Conservation (phyloP, 768 basidiomycete genomes). For the Macrolepiota dolichaula region DNA sequence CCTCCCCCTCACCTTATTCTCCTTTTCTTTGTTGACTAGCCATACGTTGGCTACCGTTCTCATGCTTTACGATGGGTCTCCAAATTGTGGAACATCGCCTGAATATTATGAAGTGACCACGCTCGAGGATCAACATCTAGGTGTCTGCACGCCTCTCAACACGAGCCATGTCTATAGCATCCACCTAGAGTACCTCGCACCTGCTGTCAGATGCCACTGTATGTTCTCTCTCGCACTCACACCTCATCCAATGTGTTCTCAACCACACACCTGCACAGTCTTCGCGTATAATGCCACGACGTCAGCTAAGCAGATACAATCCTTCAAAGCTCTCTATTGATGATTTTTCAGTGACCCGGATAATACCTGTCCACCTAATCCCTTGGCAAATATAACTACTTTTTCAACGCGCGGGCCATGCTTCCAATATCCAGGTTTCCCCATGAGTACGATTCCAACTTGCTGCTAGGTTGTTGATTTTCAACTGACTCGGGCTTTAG, state of each 20-base stretch:
- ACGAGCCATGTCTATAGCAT: neutral
- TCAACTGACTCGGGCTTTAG: no score
- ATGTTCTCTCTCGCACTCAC: neutral
- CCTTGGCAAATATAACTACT: neutral
- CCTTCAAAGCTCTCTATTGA: neutral
- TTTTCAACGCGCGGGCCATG: neutral
- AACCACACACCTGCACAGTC: neutral
- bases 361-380: neutral
- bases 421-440: conserved; percentile 4
- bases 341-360: neutral
- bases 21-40: neutral
- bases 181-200: conserved; percentile 2
- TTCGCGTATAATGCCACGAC: conserved; percentile 2
- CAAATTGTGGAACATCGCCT: neutral
- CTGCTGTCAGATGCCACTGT: neutral
- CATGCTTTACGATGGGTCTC: neutral
- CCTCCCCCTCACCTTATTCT: neutral
- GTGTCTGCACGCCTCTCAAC: neutral
- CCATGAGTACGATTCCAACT: neutral
- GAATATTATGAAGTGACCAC: neutral
- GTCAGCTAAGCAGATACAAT: neutral
- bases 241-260: no score
- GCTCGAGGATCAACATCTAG: neutral
- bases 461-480: no score
- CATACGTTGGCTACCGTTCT: neutral